Conservation (phyloP, 331 rosid species). For the Malus hybrid region DNA sequence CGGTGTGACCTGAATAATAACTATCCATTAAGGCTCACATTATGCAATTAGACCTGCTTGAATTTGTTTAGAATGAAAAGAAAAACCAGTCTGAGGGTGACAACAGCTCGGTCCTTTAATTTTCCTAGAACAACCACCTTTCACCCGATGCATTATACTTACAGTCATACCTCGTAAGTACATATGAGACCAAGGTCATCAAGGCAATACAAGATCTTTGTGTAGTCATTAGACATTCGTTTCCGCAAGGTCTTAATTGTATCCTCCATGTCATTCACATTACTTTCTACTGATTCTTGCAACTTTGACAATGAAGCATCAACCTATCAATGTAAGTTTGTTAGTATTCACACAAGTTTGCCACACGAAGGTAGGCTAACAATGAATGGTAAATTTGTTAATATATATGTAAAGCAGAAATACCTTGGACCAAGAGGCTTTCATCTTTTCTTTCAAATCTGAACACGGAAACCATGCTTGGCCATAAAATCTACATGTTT, state of each 20-base stretch:
- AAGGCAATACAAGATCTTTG: conserved; percentile 60
- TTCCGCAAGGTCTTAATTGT: conserved; percentile 45
- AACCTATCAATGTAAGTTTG: conserved; percentile 38
- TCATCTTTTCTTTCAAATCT: conserved; percentile 61
- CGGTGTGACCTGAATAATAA: background rate
- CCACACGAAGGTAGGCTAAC: background rate
- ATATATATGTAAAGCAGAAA: background rate
- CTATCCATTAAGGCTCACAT: background rate
- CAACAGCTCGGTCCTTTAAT: background rate
- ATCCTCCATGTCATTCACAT: conserved; percentile 36
- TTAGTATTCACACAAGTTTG: conserved; percentile 13
- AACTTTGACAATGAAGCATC: conserved; percentile 39
- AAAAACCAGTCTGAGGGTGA: background rate
- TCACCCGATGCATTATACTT: background rate
- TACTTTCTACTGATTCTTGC: conserved; percentile 28
- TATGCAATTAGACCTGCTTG: background rate
- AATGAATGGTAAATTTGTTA: background rate
- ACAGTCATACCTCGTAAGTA: conserved; percentile 72
- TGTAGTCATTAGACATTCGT: conserved; percentile 48
- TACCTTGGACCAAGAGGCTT: conserved; percentile 70
- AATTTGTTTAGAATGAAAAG: background rate
- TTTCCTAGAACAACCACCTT: background rate
- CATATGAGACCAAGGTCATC: conserved; percentile 80
- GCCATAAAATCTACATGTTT: conserved; percentile 54
- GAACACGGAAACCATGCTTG: conserved; percentile 26